These are phyloP conservation scores for Globisporangium canariense DNA, from an alignment of 352 stramenopile genomes.

Conservation along the genomic window DNA sequence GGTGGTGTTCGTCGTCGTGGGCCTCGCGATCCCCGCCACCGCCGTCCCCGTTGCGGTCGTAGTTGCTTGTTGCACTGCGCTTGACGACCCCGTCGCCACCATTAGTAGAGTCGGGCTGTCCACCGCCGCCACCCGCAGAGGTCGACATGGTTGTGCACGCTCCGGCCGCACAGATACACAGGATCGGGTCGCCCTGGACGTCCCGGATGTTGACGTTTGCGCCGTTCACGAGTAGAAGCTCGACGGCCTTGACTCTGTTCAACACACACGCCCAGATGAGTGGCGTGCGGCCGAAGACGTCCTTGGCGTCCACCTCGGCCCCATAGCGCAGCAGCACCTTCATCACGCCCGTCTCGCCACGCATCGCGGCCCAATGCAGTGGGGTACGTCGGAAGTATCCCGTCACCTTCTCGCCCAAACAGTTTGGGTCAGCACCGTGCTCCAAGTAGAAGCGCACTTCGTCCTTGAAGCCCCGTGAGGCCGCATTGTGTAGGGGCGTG, in stretches of 20 bases:
- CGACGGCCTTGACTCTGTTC: slow-evolving; percentile 58
- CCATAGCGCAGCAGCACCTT: slow-evolving; percentile 63
- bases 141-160: slow-evolving; percentile 26
- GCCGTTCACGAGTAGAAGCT: slow-evolving; percentile 49
- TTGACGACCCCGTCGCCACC: neutral
- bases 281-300: slow-evolving; percentile 68
- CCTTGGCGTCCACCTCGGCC: slow-evolving; percentile 47
- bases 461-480: slow-evolving; percentile 45
- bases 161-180: slow-evolving; percentile 63
- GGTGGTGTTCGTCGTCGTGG: slow-evolving; percentile 19
- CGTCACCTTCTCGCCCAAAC: slow-evolving; percentile 63
- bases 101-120: neutral
- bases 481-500: slow-evolving; percentile 69
- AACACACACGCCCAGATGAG: slow-evolving; percentile 71
- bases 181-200: slow-evolving; percentile 54
- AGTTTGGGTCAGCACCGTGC: slow-evolving; percentile 60
- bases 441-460: slow-evolving; percentile 70
- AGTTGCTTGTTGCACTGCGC: neutral
- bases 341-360: slow-evolving; percentile 52
- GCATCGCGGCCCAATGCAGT: slow-evolving; percentile 80
- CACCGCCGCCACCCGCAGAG: neutral
- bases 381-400: slow-evolving; percentile 67
- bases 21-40: slow-evolving; percentile 25
- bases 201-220: slow-evolving; percentile 62
- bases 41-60: slow-evolving; percentile 23